Conservation (phyloP, 768 basidiomycete genomes). For the Russula vinacea region DNA sequence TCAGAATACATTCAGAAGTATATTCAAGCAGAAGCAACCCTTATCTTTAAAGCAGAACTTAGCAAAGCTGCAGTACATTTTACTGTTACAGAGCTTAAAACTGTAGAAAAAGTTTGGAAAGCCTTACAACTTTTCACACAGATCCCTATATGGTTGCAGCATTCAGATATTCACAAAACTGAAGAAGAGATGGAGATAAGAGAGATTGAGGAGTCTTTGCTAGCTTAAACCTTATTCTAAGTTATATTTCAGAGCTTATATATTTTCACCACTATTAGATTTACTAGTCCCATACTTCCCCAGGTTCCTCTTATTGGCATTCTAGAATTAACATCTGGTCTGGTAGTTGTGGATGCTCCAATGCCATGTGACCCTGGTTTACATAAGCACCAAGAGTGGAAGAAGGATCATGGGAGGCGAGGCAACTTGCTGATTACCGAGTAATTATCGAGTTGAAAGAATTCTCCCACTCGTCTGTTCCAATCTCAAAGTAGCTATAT, state of each 20-base stretch:
- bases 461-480: no score
- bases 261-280: not conserved
- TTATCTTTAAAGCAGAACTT: slow-evolving; percentile 2
- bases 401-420: no score
- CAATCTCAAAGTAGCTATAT: not conserved
- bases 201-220: slow-evolving; percentile 18
- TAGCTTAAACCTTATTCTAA: not conserved
- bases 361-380: no score
- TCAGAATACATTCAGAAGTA: slow-evolving; percentile 4
- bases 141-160: slow-evolving; percentile 15
- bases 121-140: slow-evolving; percentile 6
- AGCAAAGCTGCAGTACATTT: not conserved
- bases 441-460: no score
- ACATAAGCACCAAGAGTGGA: no score
- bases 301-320: no score
- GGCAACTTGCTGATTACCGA: no score
- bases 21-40: slow-evolving; percentile 4
- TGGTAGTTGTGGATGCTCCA: no score
- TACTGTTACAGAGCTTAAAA: not conserved
- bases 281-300: no score
- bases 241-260: not conserved
- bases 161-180: slow-evolving; percentile 4
- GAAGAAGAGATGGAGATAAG: slow-evolving; percentile 20
- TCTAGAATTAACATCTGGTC: no score
- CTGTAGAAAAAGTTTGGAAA: slow-evolving; percentile 8